These are phyloP conservation scores for Hymenotorrendiella dingleyae DNA, from an alignment of 2,329 filamentous ascomycete species.

Conservation along the genomic window DNA sequence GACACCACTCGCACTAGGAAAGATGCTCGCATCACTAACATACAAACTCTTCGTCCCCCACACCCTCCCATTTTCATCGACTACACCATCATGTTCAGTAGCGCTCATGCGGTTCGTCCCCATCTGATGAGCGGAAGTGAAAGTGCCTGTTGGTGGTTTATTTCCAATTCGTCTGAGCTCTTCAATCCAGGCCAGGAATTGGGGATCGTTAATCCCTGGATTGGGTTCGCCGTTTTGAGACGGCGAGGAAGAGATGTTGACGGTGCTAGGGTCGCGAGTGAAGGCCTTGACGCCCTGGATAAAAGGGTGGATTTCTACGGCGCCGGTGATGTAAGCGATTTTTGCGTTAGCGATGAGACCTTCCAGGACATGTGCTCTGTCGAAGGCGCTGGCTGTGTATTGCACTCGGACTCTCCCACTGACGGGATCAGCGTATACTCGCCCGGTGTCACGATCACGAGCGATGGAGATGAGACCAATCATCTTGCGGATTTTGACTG, in stretches of 20 bases:
- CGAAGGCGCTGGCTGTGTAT: conserved; percentile 66
- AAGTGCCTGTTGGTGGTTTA: conserved; percentile 46
- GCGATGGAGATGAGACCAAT: conserved; percentile 67
- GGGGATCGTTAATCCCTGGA: conserved; percentile 48
- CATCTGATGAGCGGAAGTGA: conserved; percentile 75
- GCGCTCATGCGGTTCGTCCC: conserved; percentile 67
- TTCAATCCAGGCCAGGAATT: conserved; percentile 57
- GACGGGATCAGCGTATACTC: conserved; percentile 64
- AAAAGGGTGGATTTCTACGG: conserved; percentile 68
- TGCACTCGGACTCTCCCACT: conserved; percentile 60
- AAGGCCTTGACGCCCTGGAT: conserved; percentile 62
- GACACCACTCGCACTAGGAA: conserved; percentile 70
- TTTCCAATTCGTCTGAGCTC: conserved; percentile 43
- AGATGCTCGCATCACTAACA: conserved; percentile 69
- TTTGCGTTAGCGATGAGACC: conserved; percentile 68
- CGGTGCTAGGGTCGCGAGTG: conserved; percentile 18
- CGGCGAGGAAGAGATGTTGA: no score
- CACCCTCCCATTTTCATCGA: conserved; percentile 51
- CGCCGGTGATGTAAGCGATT: conserved; percentile 72
- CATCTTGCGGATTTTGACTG: conserved; percentile 62
- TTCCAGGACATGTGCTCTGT: conserved; percentile 65
- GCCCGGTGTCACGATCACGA: conserved; percentile 70
- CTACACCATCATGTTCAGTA: conserved; percentile 44
- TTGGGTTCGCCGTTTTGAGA: conserved; percentile 10
- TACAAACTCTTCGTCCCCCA: conserved; percentile 63